These are phyloP conservation scores for Phytophthora syringae DNA, from an alignment of 352 stramenopile genomes.

Conservation along the genomic window DNA sequence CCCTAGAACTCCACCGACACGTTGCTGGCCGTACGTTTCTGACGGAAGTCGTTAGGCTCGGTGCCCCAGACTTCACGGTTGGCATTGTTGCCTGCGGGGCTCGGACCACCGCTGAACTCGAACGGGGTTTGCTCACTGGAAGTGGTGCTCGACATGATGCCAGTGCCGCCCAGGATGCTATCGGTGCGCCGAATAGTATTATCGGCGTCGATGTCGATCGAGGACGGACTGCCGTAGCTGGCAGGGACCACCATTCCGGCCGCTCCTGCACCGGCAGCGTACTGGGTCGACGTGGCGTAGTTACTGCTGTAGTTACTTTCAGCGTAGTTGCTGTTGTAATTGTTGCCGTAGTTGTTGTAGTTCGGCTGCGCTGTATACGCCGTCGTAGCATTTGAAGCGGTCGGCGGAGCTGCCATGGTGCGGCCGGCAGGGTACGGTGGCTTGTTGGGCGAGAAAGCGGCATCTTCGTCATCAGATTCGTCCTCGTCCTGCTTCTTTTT, in stretches of 20 bases:
- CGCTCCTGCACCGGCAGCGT: constrained; percentile 19
- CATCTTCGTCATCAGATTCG: constrained; percentile 65
- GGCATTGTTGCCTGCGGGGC: constrained; percentile 29
- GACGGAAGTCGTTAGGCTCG: constrained; percentile 37
- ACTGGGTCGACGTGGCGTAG: constrained; percentile 30
- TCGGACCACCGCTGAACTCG: constrained; percentile 44
- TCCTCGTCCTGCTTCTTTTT: constrained; percentile 65
- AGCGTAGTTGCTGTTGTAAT: constrained; percentile 23
- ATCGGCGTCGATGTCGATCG: constrained; percentile 46
- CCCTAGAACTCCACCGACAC: constrained; percentile 69
- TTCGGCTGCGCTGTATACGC: constrained; percentile 34
- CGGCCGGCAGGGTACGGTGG: constrained; percentile 9
- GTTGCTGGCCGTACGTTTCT: constrained; percentile 58
- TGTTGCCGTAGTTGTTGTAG: constrained; percentile 32
- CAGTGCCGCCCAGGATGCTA: constrained; percentile 49
- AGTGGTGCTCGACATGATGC: constrained; percentile 28
- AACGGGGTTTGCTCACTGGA: constrained; percentile 33
- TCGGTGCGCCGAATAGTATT: constrained; percentile 39
- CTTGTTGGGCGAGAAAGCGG: constrained; percentile 38
- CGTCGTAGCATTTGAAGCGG: constrained; percentile 28
- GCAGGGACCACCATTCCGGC: constrained; percentile 22
- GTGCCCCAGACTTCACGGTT: constrained; percentile 56
- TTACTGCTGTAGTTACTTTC: constrained; percentile 18
- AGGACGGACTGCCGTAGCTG: constrained; percentile 59
- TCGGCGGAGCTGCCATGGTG: constrained; percentile 26